Conservation (phyloP, 1,139 yeast species). For the Diutina rugosa region DNA sequence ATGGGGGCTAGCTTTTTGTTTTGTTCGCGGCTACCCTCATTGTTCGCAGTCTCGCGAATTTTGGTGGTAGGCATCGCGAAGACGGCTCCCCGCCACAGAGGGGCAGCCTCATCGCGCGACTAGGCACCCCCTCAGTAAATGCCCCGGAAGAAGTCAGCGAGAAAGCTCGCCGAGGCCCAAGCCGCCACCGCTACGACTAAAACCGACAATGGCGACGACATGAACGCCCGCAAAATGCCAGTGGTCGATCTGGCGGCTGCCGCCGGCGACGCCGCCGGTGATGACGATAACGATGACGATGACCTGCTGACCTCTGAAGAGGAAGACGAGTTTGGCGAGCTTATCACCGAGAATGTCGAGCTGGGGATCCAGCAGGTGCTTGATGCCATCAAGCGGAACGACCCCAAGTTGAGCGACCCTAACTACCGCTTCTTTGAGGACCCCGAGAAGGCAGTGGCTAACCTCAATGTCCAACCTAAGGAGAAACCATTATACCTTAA, state of each 20-base stretch:
- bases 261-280: slow-evolving; percentile 2
- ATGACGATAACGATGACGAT: slow-evolving; percentile 7
- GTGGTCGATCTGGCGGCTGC: neutral
- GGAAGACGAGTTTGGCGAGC: slow-evolving; percentile 88
- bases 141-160: slow-evolving; percentile 89
- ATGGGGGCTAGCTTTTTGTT: no score
- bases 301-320: slow-evolving; percentile 38
- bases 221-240: neutral
- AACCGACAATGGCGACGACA: no score
- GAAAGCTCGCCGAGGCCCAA: slow-evolving; percentile 27
- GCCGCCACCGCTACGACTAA: neutral
- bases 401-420: slow-evolving; percentile 51
- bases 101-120: neutral
- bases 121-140: slow-evolving; percentile 15
- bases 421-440: slow-evolving; percentile 61
- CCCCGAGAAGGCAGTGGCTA: slow-evolving; percentile 20
- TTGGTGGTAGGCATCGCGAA: no score
- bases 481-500: slow-evolving; percentile 80
- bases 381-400: slow-evolving; percentile 54
- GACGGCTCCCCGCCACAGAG: no score
- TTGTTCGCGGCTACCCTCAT: no score
- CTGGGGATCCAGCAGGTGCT: slow-evolving; percentile 64
- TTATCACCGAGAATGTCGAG: slow-evolving; percentile 79
- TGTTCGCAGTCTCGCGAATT: no score
- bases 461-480: slow-evolving; percentile 14